Percentiles rank a stretch among this genome's conserved stretches.
These are phyloP conservation scores for Tilletia indica DNA, from an alignment of 1,284 basidiomycete species.

Conservation along the genomic window DNA sequence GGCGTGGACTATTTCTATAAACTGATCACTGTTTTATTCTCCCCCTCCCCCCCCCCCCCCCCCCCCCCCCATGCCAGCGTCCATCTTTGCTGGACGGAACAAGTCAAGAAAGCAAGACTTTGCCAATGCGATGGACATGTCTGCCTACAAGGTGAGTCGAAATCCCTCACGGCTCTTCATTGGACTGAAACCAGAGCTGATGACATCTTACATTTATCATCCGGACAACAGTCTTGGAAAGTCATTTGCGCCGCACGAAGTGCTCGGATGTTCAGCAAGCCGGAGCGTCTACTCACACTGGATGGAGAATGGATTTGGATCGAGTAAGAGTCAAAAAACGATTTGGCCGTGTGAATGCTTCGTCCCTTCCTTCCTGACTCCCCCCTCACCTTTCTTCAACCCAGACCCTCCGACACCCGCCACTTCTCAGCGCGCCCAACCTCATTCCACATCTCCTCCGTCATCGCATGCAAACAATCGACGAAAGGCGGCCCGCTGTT, in stretches of 20 bases:
- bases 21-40: slow-evolving; percentile 52
- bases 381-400: neutral
- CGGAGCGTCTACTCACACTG: slow-evolving; percentile 80
- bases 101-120: slow-evolving; percentile 3
- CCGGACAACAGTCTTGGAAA: slow-evolving; percentile 23
- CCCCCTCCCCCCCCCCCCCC: neutral
- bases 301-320: slow-evolving; percentile 91
- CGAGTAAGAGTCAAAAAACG: slow-evolving; percentile 62
- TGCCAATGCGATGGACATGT: slow-evolving; percentile 18
- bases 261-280: slow-evolving; percentile 75
- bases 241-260: slow-evolving; percentile 73
- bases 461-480: slow-evolving; percentile 78
- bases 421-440: slow-evolving; percentile 62
- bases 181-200: neutral
- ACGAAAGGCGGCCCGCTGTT: slow-evolving; percentile 77
- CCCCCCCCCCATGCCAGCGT: slow-evolving; percentile 1
- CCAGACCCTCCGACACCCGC: slow-evolving; percentile 36
- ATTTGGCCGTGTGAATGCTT: neutral
- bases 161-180: no score
- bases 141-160: slow-evolving; percentile 20
- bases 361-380: neutral
- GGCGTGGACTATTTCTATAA: slow-evolving; percentile 67
- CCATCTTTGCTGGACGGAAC: slow-evolving; percentile 16
- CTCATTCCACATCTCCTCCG: slow-evolving; percentile 85
- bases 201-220: no score